Evolutionary conservation across 345 rosid species (phyloP), one percentile per base, ranked within the genome.

Genomic region (Eucalyptus pauciflora): DNA sequence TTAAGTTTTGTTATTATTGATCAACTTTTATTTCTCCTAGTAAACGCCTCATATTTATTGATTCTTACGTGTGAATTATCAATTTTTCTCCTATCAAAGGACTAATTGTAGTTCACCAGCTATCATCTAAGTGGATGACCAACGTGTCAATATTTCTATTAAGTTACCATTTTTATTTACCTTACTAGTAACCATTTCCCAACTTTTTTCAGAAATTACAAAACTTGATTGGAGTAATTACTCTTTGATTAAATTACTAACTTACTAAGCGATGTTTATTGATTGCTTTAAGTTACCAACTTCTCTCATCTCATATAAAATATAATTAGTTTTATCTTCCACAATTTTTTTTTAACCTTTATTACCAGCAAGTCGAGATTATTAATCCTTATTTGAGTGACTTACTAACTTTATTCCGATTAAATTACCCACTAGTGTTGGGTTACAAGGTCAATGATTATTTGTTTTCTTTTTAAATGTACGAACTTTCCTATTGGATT

Each of bases 201-300:
- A 12, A 12, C 69, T 60, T 16, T 27, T 60, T 60, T 60, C 0
- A 60, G 69, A 60, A 60, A 60, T 60, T 27, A 13, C 69, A 60
- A 60, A 60, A 13, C 0, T 13, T 13, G 69, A 60, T 60, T 60
- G 31, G 69, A 60, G 69, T 27, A 29, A 60, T 60, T 60, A 6
- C 15, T 27, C 69, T 60, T 60, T 22, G 29, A 56, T 24, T 56
- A 56, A 56, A 56, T 56, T 9, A 56, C 62, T 56, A 27, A 0
- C 29, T 27, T 27, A 52, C 58, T 18, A 18, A 51, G 56, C 4
- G 56, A 51, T 51, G 54, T 51, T 3, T 51, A 16, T 51, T 16
- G 54, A 51, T 51, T 3, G 0, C 0, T 0, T 51, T 51, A 16
- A 51, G 54, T 51, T 51, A 51, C 22, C 54, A 17, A 51, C 54